A percentile compares a stretch with the other conserved stretches of the same genome.
phyloP scores from a whole-genome alignment of 192 early-diverging fungal genomes.

The Umbelopsis ramanniana region DNA sequence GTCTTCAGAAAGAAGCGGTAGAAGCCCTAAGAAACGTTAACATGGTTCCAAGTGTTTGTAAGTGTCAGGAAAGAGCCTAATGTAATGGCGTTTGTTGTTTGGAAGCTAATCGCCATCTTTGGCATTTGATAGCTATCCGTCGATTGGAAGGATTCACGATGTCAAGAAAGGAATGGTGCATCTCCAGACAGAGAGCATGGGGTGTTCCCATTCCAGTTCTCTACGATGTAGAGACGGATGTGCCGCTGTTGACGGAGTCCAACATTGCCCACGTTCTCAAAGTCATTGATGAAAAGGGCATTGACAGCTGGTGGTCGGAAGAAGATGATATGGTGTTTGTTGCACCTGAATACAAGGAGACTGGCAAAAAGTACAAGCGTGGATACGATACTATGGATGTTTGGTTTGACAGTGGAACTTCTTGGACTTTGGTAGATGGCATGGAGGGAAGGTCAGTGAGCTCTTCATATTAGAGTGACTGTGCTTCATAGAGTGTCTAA shows the following conservation, averaged over 20 bases:
- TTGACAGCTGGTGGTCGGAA: constrained; percentile 75
- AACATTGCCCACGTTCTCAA: constrained; percentile 70
- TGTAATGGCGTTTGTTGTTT: no score
- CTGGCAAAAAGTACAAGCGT: constrained; percentile 60
- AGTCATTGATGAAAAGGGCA: constrained; percentile 58
- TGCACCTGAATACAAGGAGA: constrained; percentile 57
- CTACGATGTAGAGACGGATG: constrained; percentile 63
- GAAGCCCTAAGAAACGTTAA: constrained; percentile 55
- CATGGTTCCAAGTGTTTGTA: constrained; percentile 64
- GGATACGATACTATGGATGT: constrained; percentile 88
- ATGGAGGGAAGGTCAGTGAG: constrained; percentile 33
- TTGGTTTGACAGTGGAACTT: constrained; percentile 85
- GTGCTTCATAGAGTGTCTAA: neutral
- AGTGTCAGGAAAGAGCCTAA: neutral
- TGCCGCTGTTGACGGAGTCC: constrained; percentile 64
- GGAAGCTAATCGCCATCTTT: neutral
- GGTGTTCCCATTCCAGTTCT: constrained; percentile 83
- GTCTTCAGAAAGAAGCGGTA: constrained; percentile 64
- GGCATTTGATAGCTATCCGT: constrained; percentile 40
- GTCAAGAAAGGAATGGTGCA: constrained; percentile 81
- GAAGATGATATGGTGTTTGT: constrained; percentile 64
- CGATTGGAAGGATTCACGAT: constrained; percentile 68
- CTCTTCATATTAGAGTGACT: neutral
- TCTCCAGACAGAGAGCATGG: constrained; percentile 82
- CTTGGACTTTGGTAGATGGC: constrained; percentile 69